These are phyloP conservation scores for Sordaria brevicollis DNA, from an alignment of 495 filamentous ascomycete species.

Conservation along the genomic window DNA sequence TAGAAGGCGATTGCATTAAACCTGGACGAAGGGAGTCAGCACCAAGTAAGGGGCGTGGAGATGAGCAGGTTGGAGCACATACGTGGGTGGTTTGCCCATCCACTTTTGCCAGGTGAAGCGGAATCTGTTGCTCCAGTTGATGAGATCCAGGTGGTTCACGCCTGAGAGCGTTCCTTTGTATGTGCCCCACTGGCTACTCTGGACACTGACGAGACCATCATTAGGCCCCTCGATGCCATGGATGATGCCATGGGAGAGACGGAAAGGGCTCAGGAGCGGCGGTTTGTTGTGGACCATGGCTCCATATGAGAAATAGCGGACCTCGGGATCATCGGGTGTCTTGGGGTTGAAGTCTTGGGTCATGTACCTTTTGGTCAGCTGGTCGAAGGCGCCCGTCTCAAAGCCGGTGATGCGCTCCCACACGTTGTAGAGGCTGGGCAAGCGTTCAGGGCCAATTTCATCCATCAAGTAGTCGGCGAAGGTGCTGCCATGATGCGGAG, in stretches of 20 bases:
- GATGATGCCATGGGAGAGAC: constrained; percentile 61
- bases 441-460: constrained; percentile 48
- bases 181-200: constrained; percentile 77
- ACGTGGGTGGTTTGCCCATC: constrained; percentile 62
- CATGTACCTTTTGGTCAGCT: constrained; percentile 81
- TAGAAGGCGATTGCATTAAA: constrained; percentile 98
- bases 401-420: constrained; percentile 53
- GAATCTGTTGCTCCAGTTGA: constrained; percentile 89
- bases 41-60: not conserved
- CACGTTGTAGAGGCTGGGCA: constrained; percentile 61
- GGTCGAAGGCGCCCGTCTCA: constrained; percentile 72
- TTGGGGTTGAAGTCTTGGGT: constrained; percentile 67
- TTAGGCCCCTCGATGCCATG: constrained; percentile 66
- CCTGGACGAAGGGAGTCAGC: constrained; percentile 30
- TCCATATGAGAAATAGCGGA: constrained; percentile 90
- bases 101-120: constrained; percentile 59
- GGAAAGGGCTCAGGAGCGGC: constrained; percentile 62
- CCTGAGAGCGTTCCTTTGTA: constrained; percentile 86
- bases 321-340: constrained; percentile 60
- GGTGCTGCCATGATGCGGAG: constrained; percentile 74
- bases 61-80: constrained; percentile 16
- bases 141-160: constrained; percentile 85
- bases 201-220: constrained; percentile 86
- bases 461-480: constrained; percentile 80
- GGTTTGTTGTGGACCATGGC: constrained; percentile 51